These are phyloP conservation scores for sweet orange (Citrus sinensis) DNA, from an alignment of 345 rosid species.

Conservation along the genomic window DNA sequence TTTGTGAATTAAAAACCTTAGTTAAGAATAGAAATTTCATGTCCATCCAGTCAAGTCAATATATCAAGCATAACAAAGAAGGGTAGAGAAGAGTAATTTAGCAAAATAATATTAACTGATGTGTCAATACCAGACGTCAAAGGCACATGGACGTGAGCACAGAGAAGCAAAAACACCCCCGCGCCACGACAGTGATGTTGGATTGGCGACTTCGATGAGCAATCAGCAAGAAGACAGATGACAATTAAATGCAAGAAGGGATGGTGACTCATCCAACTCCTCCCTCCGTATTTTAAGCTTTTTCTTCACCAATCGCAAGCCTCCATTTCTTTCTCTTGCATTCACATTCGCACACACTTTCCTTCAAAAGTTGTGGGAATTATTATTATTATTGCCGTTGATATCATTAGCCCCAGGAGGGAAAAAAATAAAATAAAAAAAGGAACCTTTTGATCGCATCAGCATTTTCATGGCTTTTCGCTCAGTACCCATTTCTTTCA, in stretches of 20 bases:
- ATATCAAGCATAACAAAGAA: neutral
- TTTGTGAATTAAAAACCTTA: no score
- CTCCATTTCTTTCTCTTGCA: neutral
- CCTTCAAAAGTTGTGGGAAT: slow-evolving; percentile 7
- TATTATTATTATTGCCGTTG: neutral
- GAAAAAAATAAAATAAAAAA: neutral
- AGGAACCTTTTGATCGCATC: neutral
- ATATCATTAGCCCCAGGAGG: no score
- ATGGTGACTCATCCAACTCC: neutral
- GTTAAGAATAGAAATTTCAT: no score
- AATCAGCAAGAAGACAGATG: neutral
- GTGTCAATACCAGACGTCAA: neutral
- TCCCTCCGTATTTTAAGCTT: neutral
- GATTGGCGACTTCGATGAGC: neutral
- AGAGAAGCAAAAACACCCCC: neutral
- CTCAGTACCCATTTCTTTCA: neutral
- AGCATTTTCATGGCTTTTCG: slow-evolving; percentile 32
- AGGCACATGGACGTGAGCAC: neutral
- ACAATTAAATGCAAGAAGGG: neutral
- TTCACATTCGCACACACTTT: neutral
- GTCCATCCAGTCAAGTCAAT: no score
- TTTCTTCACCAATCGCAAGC: slow-evolving; percentile 4
- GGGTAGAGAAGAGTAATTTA: neutral
- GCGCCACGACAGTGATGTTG: neutral
- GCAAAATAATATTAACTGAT: neutral